phyloP scores from a whole-genome alignment of 192 early-diverging fungal genomes.

The Phycomyces nitens region DNA sequence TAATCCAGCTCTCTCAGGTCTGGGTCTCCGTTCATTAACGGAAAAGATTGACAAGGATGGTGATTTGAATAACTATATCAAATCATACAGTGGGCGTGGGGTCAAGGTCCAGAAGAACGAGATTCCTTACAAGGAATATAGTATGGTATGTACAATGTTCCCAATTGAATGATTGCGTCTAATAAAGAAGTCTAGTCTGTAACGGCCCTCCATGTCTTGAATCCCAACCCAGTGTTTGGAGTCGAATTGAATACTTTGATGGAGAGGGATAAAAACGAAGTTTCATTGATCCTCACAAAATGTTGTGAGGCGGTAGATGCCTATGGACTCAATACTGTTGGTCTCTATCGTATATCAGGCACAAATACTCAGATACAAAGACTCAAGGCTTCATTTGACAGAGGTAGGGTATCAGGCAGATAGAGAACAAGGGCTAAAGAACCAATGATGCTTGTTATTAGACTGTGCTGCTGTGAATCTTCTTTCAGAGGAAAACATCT shows the following conservation, averaged over 20 bases:
- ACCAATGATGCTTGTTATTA: too few relatives aligned
- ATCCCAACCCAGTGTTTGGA: slow-evolving; percentile 20
- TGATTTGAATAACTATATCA: slow-evolving; percentile 53
- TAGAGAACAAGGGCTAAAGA: too few relatives aligned
- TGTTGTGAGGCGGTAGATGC: slow-evolving; percentile 81
- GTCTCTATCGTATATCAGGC: slow-evolving; percentile 90
- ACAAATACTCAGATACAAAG: slow-evolving; percentile 68
- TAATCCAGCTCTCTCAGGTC: slow-evolving; percentile 14
- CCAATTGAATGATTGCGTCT: too few relatives aligned
- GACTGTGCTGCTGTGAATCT: slow-evolving; percentile 55
- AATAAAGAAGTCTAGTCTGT: neutral
- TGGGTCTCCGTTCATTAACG: slow-evolving; percentile 41
- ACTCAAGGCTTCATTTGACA: slow-evolving; percentile 70
- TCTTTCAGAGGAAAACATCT: slow-evolving; percentile 48
- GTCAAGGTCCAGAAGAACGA: slow-evolving; percentile 30
- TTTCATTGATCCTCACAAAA: slow-evolving; percentile 76
- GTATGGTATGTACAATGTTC: slow-evolving; percentile 29
- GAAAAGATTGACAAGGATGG: slow-evolving; percentile 61
- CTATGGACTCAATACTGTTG: slow-evolving; percentile 63
- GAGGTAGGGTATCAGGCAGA: too few relatives aligned
- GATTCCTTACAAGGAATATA: slow-evolving; percentile 43
- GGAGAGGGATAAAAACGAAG: slow-evolving; percentile 63
- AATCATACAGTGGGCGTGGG: slow-evolving; percentile 30
- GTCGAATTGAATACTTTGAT: slow-evolving; percentile 65
- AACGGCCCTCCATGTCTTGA: neutral